These are phyloP conservation scores for Thalassiosira oceanica DNA, from an alignment of 352 stramenopile species.

Conservation along the genomic window DNA sequence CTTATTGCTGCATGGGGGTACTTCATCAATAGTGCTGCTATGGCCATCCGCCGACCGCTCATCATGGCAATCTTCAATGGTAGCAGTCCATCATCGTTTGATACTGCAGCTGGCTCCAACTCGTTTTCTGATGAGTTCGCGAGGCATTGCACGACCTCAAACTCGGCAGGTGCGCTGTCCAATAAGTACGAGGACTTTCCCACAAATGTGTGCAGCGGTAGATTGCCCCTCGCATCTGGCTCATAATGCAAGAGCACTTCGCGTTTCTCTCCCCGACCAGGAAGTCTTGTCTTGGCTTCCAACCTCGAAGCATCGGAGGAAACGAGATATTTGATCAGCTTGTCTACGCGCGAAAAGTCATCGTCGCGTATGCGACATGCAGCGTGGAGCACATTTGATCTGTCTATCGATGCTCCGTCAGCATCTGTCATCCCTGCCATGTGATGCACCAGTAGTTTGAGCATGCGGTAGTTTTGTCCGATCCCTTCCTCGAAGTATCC, in stretches of 20 bases:
- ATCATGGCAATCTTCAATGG: too few species aligned
- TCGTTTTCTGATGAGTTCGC: too few species aligned
- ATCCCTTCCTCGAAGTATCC: constrained; percentile 10
- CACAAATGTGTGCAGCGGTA: constrained; percentile 29
- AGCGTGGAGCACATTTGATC: constrained; percentile 15
- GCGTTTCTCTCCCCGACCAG: background rate
- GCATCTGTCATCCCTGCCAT: constrained; percentile 9
- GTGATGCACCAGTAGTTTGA: constrained; percentile 29
- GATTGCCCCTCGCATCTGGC: constrained; percentile 25
- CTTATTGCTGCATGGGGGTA: too few species aligned
- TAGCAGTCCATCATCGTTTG: too few species aligned
- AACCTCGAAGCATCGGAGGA: constrained; percentile 3
- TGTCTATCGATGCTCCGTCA: background rate
- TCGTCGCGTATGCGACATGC: constrained; percentile 18
- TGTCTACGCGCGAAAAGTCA: constrained; percentile 1
- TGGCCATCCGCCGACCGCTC: too few species aligned
- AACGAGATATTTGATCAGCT: constrained; percentile 8
- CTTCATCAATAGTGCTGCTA: too few species aligned
- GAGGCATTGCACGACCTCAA: too few species aligned
- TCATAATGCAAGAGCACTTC: constrained; percentile 6
- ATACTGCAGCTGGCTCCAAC: too few species aligned
- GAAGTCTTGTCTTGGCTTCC: constrained; percentile 8
- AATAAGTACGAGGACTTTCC: constrained; percentile 35
- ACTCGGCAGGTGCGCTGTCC: too few species aligned
- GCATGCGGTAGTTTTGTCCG: constrained; percentile 21